These are phyloP conservation scores for Steccherinum ochraceum DNA, from an alignment of 768 basidiomycete species.

Conservation along the genomic window DNA sequence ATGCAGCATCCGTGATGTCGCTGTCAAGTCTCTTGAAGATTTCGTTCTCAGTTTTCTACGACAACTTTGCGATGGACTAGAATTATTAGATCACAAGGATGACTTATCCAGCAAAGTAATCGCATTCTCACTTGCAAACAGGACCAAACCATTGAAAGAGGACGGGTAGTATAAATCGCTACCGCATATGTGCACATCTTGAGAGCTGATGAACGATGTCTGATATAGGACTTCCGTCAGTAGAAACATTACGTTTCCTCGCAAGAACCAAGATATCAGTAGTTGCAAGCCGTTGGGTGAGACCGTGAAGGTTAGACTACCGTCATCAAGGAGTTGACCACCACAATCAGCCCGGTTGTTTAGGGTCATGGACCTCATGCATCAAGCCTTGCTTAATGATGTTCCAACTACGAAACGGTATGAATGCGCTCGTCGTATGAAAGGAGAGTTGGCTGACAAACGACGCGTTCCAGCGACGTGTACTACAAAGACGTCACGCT, in stretches of 20 bases:
- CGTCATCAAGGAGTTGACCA: too few relatives aligned
- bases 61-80: too few relatives aligned
- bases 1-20: conserved; percentile 12
- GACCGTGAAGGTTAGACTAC: conserved; percentile 3
- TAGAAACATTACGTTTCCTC: conserved; percentile 32
- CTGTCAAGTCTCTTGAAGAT: conserved; percentile 16
- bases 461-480: conserved; percentile 52
- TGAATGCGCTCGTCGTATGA: conserved; percentile 1
- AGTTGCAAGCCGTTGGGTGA: conserved; percentile 39
- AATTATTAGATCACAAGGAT: too few relatives aligned
- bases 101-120: too few relatives aligned
- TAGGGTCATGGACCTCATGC: conserved; percentile 58
- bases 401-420: conserved; percentile 32
- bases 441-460: not conserved
- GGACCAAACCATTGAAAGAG: conserved; percentile 23
- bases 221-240: too few relatives aligned
- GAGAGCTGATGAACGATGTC: too few relatives aligned
- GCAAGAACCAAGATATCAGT: conserved; percentile 22
- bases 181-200: too few relatives aligned
- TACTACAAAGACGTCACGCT: conserved; percentile 81
- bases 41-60: too few relatives aligned
- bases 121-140: conserved; percentile 29
- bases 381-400: conserved; percentile 52
- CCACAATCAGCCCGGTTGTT: conserved; percentile 75
- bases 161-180: conserved; percentile 28